A percentile compares a stretch with the other conserved stretches of the same genome.
phyloP scores from a whole-genome alignment of 176 grass and related monocot genomes.

The Pharus latifolius region DNA sequence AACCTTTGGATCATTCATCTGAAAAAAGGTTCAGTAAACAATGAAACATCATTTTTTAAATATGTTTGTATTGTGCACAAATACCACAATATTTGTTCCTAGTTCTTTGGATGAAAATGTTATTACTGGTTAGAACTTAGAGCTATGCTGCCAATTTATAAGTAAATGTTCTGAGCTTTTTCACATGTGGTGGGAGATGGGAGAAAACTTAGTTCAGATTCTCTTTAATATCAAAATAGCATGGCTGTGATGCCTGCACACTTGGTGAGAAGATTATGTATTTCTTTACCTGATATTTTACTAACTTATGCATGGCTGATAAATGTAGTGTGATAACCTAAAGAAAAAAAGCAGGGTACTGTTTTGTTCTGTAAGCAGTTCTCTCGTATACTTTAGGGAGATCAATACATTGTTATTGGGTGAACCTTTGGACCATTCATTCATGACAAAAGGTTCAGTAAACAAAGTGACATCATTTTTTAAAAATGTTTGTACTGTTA shows the following conservation, averaged over 20 bases:
- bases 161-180: not conserved
- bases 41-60: slow-evolving; percentile 13
- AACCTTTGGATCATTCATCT: slow-evolving; percentile 25
- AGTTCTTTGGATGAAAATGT: no score
- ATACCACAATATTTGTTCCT: no score
- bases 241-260: not conserved
- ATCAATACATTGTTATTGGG: slow-evolving; percentile 41
- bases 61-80: not conserved
- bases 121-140: not conserved
- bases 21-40: slow-evolving; percentile 47
- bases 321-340: not conserved
- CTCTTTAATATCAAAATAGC: not conserved
- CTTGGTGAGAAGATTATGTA: no score
- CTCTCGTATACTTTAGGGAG: slow-evolving; percentile 38
- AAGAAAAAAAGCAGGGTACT: slow-evolving; percentile 40
- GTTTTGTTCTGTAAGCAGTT: slow-evolving; percentile 12
- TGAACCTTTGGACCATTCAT: slow-evolving; percentile 30
- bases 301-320: not conserved
- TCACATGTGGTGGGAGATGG: not conserved
- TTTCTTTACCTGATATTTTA: not conserved
- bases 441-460: slow-evolving; percentile 39
- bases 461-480: slow-evolving; percentile 29
- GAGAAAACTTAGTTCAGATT: not conserved
- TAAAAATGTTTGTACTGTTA: not conserved
- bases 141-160: not conserved